Evolutionary conservation across 495 filamentous ascomycete species (phyloP), one percentile per base, ranked within the genome.

Genomic region (Xanthoparmelia taractica): DNA sequence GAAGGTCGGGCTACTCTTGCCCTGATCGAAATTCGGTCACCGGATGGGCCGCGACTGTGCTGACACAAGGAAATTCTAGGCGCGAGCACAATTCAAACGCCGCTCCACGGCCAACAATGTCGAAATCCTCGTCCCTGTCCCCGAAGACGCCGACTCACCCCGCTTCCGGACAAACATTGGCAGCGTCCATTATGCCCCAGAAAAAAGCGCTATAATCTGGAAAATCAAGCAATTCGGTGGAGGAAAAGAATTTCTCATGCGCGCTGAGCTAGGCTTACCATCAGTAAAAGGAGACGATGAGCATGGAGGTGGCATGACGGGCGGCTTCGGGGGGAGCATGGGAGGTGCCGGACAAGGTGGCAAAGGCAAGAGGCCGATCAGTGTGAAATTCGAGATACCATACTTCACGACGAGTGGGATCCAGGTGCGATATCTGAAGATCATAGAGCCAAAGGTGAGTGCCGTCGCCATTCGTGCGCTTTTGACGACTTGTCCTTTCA

Each of bases 161-260:
- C 86, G 95, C 56, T 99, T 99, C 82, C 86, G 95, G 55, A 97
- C 95, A 23, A 97, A 97, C 73, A 93, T 99, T 67, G 95, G 95
- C 34, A 87, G 85, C 27, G 95, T 99, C n/a, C 94, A 97, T 75
- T 99, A 99, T 73, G 93, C 93, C 15, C 95, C 95, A 11, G 95
- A 99, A 74, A 91, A 96, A 70, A 93, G 90, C 48, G 92, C 95
- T 38, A 99, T 99, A 65, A 86, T 99, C 65, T 99, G 95, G 95
- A 97, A 97, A 81, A 99, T 99, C 78, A 99, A 99, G 82, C 95
- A 99, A 70, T 99, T 99, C 72, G 95, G 94, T 10, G 95, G 95
- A 58, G 86, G 87, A 66, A 99, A 99, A 76, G 95, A 99, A 71
- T 99, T 99, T 74, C 84, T 99, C 67, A 99, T 99, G 95, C 87